Evolutionary conservation across 257 asterid genomes (phyloP).

Genomic region (Gentiana macrophylla): DNA sequence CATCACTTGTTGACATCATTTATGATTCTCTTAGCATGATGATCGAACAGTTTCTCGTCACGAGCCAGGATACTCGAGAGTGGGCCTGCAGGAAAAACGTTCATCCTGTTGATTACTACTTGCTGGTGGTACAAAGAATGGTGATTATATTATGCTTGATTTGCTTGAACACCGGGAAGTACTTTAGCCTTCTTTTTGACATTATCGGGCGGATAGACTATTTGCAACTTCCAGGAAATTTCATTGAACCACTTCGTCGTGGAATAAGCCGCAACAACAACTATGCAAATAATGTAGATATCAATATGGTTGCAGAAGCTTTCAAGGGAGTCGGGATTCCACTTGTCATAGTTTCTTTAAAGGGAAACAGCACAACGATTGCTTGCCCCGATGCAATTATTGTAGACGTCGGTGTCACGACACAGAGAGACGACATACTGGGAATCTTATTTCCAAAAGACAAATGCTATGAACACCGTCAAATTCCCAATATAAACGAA

Average conservation of each 20-base stretch:
- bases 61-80: not conserved
- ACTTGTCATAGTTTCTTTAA: constrained; percentile 23
- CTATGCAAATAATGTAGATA: not conserved
- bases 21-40: constrained; percentile 2
- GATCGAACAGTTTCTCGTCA: constrained; percentile 15
- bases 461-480: not conserved
- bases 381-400: constrained; percentile 25
- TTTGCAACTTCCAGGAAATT: constrained; percentile 23
- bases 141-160: constrained; percentile 28
- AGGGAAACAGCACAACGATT: not conserved
- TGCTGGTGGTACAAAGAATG: constrained; percentile 32
- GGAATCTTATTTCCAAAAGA: constrained; percentile 20
- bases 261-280: not conserved
- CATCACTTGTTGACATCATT: not conserved
- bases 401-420: constrained; percentile 19
- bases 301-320: constrained; percentile 28
- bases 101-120: constrained; percentile 12
- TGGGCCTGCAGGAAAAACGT: constrained; percentile 29
- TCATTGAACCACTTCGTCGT: constrained; percentile 19
- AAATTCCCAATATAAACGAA: not conserved
- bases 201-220: constrained; percentile 4
- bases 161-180: constrained; percentile 29
- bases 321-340: constrained; percentile 38
- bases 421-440: constrained; percentile 21
- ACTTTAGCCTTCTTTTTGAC: constrained; percentile 4